Conservation (phyloP, 176 grass and related monocot genomes). For the Panicum miliaceum region DNA sequence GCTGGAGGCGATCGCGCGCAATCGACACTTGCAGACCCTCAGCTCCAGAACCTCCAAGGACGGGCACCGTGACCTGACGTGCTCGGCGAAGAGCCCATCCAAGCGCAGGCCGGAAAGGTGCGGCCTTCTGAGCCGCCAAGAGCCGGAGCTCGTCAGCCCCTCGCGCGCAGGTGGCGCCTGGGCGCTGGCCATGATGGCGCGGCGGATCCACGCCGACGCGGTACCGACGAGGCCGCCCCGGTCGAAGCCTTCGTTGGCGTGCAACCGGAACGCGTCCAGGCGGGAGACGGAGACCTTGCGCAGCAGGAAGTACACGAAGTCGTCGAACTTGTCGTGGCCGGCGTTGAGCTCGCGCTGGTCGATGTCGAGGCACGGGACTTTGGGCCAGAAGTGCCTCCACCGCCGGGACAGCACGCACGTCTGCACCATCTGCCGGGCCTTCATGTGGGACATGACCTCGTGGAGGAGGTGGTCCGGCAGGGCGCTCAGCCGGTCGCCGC, state of each 20-base stretch:
- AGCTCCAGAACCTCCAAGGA: slow-evolving; percentile 1
- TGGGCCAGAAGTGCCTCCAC: slow-evolving; percentile 16
- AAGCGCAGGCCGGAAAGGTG: neutral
- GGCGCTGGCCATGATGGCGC: neutral
- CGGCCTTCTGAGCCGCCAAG: neutral
- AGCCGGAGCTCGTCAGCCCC: neutral
- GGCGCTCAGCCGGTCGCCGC: slow-evolving; percentile 7
- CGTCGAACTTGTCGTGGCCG: neutral
- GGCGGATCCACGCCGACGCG: neutral
- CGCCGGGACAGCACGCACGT: neutral
- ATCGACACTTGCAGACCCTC: neutral
- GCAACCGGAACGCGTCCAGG: neutral
- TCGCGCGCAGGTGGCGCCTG: neutral
- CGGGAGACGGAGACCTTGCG: neutral
- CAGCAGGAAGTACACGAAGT: neutral
- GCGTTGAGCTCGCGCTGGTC: neutral
- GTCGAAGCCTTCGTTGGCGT: neutral
- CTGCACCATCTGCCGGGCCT: slow-evolving; percentile 19
- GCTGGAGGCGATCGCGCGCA: neutral
- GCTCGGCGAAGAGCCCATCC: neutral
- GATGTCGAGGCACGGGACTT: neutral
- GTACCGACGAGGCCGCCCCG: rapidly evolving
- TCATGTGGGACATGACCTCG: slow-evolving; percentile 16
- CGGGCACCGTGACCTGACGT: neutral
- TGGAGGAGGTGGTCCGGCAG: slow-evolving; percentile 26